Conservation (phyloP, 129 eudicot genomes). For the Solidago caesia region DNA sequence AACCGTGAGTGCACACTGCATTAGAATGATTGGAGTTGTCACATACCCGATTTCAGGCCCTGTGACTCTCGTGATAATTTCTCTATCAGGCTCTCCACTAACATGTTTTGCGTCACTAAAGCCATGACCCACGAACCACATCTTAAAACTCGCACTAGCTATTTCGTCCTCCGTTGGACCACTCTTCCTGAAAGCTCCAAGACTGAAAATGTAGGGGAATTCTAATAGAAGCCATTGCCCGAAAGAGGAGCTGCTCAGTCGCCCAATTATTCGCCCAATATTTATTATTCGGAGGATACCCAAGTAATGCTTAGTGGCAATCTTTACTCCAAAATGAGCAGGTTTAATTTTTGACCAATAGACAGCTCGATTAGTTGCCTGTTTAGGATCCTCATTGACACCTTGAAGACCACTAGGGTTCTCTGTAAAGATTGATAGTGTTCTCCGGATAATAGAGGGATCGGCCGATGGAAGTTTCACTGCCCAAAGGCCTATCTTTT, state of each 20-base stretch:
- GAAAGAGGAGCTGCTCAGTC: conserved; percentile 37
- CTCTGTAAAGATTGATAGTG: conserved; percentile 54
- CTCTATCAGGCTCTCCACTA: conserved; percentile 54
- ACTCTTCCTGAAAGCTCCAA: conserved; percentile 61
- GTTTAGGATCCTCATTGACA: conserved; percentile 55
- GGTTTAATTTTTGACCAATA: conserved; percentile 85
- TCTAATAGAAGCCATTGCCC: conserved; percentile 78
- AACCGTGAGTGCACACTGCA: conserved; percentile 8
- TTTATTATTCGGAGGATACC: conserved; percentile 43
- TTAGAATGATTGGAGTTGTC: conserved; percentile 60
- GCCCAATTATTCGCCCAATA: conserved; percentile 54
- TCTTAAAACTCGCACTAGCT: conserved; percentile 65
- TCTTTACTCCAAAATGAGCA: conserved; percentile 77
- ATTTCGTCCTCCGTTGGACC: conserved; percentile 81
- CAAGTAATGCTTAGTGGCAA: conserved; percentile 43
- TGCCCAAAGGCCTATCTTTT: conserved; percentile 73
- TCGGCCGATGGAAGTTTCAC: conserved; percentile 81
- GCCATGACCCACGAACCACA: conserved; percentile 86
- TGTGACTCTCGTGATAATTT: conserved; percentile 69
- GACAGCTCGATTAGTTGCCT: conserved; percentile 39
- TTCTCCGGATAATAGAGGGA: conserved; percentile 69
- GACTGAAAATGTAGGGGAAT: conserved; percentile 68
- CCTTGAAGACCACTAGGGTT: conserved; percentile 77
- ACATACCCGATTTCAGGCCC: conserved; percentile 86
- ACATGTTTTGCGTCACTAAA: conserved; percentile 47